Percentiles rank a stretch among this genome's conserved stretches.
Conservation (phyloP, 192 early-diverging fungal genomes). For the Gamsiella multidivaricata region DNA sequence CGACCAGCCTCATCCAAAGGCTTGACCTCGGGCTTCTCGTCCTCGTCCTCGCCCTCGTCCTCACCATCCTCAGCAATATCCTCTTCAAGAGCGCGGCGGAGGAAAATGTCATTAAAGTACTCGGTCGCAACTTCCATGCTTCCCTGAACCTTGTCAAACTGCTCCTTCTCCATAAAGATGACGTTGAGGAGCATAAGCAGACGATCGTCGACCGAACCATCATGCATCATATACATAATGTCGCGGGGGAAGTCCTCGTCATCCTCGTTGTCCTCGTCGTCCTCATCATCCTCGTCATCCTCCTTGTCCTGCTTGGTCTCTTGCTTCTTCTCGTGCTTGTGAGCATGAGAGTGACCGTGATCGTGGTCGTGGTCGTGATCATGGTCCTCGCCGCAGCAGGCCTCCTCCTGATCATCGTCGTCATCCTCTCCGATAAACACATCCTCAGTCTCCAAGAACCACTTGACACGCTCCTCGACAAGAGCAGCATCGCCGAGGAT, state of each 20-base stretch:
- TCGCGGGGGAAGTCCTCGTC: conserved; percentile 63
- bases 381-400: conserved; percentile 37
- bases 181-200: conserved; percentile 67
- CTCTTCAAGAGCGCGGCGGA: conserved; percentile 41
- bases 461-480: conserved; percentile 57
- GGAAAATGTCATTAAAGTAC: conserved; percentile 52
- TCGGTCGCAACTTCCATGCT: conserved; percentile 54
- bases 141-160: conserved; percentile 60
- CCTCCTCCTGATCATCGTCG: conserved; percentile 59
- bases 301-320: conserved; percentile 20
- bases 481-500: conserved; percentile 26
- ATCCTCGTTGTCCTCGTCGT: conserved; percentile 57
- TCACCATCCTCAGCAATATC: conserved; percentile 56
- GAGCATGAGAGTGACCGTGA: conserved; percentile 19
- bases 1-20: conserved; percentile 32
- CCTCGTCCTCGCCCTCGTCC: conserved; percentile 51
- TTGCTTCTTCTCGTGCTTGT: conserved; percentile 29
- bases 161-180: conserved; percentile 62
- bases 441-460: conserved; percentile 58
- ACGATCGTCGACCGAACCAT: conserved; percentile 60
- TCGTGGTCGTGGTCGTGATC: conserved; percentile 30
- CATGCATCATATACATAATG: conserved; percentile 57
- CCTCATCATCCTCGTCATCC: conserved; percentile 48
- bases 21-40: conserved; percentile 39
- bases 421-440: conserved; percentile 61